Evolutionary conservation across 106 monocot species (phyloP), one percentile per base, ranked within the genome.

Genomic region (Dendrobium officinale): DNA sequence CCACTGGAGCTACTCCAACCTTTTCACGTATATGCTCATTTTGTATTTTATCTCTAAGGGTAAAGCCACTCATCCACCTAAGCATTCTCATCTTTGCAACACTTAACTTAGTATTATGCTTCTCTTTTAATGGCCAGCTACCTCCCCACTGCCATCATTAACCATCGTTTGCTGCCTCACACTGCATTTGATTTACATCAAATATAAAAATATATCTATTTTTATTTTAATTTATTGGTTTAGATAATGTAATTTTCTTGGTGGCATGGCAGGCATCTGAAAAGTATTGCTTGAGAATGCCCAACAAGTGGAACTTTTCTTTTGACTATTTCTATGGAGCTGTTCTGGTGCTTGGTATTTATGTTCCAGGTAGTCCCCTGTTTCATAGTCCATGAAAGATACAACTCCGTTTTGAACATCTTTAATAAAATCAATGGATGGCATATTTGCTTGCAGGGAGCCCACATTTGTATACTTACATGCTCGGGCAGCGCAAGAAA

Each of bases 201-300:
- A 45, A 45, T 45, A 6, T 7, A 45, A 45, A 7, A 45, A 51
- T 0, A 51, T 13, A 13, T 1, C 13, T 51, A 13, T 51, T 51
- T 51, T 51, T 51, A 51, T 51, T 51, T 51, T 2, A 51, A 13
- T 15, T 3, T 15, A 1, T 51, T 51, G 13, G 2, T 11, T 51
- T 15, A 51, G 13, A 48, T 61, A 40, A 9, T 85, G 1, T 27
- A 24, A 17, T 77, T 78, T 78, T 27, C 55, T 58, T 77, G 6
- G 56, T 43, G 48, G 70, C 19, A 56, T 79, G 26, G 26, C 79
- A 91, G 91, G 78, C 82, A 78, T 91, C 91, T 76, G 88, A 91
- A 18, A 91, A 88, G 79, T 88, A 91, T 75, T 88, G 88, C 88
- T 81, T 91, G 55, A 86, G 91, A 79, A 88, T 91, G 91, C 91